These are phyloP conservation scores for Allodekkera sacchari DNA, from an alignment of 805 yeast species.

Conservation along the genomic window DNA sequence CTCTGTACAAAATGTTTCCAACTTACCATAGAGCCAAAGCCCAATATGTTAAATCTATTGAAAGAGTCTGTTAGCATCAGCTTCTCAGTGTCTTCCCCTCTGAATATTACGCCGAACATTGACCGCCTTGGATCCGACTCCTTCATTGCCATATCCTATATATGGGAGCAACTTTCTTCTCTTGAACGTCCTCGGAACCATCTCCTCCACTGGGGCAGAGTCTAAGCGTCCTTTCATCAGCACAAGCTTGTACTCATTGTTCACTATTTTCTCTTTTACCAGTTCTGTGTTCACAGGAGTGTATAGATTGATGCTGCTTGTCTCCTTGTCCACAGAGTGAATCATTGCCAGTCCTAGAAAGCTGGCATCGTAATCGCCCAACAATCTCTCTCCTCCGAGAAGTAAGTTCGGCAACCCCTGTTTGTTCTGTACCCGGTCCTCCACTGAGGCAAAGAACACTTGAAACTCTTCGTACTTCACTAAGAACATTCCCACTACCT, in stretches of 20 bases:
- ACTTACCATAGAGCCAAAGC: too few species aligned
- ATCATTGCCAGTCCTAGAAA: constrained; percentile 52
- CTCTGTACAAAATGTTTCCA: too few species aligned
- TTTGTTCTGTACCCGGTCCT: neutral
- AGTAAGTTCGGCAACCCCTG: constrained; percentile 20
- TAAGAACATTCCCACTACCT: constrained; percentile 32
- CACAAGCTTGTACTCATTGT: constrained; percentile 26
- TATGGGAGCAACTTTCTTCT: constrained; percentile 26
- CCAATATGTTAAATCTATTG: too few species aligned
- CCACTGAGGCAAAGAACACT: constrained; percentile 7
- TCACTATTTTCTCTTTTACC: constrained; percentile 9
- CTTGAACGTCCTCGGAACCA: constrained; percentile 9
- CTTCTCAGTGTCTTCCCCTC: constrained; percentile 27
- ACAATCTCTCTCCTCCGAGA: constrained; percentile 8
- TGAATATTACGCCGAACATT: constrained; percentile 39
- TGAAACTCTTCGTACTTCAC: constrained; percentile 20
- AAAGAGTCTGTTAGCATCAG: too few species aligned
- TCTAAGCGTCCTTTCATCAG: constrained; percentile 59
- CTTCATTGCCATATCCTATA: constrained; percentile 27
- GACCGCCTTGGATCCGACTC: constrained; percentile 41
- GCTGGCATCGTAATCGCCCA: constrained; percentile 9
- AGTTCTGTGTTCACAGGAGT: constrained; percentile 31
- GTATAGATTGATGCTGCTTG: constrained; percentile 43
- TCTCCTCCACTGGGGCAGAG: constrained; percentile 45
- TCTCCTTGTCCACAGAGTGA: constrained; percentile 49